phyloP scores from a whole-genome alignment of 2,329 filamentous ascomycete genomes.

The Polychaeton citri region DNA sequence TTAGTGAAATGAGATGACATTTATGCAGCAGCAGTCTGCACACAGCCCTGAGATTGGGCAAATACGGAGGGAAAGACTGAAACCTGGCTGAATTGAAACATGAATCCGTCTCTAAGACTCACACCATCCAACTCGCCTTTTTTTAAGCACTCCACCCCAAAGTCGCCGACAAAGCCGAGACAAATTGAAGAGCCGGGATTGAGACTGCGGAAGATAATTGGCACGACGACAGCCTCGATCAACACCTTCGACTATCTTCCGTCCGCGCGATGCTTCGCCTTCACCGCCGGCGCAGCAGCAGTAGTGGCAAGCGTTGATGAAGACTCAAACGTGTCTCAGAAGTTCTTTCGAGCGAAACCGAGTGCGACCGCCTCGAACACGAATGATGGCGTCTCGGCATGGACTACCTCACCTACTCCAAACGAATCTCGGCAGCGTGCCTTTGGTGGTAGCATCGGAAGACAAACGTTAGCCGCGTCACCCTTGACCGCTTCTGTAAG shows the following conservation, averaged over 20 bases:
- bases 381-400: slow-evolving; percentile 8
- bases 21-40: background rate
- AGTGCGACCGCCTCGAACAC: slow-evolving; percentile 3
- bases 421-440: slow-evolving; percentile 12
- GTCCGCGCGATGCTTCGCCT: slow-evolving; percentile 60
- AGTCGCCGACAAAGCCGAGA: slow-evolving; percentile 45
- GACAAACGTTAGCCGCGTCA: slow-evolving; percentile 29
- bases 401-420: slow-evolving; percentile 13
- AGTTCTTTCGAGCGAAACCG: slow-evolving; percentile 66
- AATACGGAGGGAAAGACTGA: slow-evolving; percentile 4
- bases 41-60: slow-evolving; percentile 4
- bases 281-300: slow-evolving; percentile 86
- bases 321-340: slow-evolving; percentile 52
- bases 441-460: slow-evolving; percentile 23
- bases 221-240: slow-evolving; percentile 73
- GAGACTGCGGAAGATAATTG: slow-evolving; percentile 71
- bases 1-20: background rate
- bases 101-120: slow-evolving; percentile 23
- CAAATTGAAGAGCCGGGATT: slow-evolving; percentile 38
- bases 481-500: slow-evolving; percentile 23
- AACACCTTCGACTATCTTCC: slow-evolving; percentile 76
- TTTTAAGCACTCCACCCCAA: slow-evolving; percentile 44
- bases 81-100: slow-evolving; percentile 24
- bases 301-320: slow-evolving; percentile 72
- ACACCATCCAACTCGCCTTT: slow-evolving; percentile 66